These are phyloP conservation scores for Grigorovia humatica DNA, from an alignment of 805 yeast genomes.

Conservation along the genomic window DNA sequence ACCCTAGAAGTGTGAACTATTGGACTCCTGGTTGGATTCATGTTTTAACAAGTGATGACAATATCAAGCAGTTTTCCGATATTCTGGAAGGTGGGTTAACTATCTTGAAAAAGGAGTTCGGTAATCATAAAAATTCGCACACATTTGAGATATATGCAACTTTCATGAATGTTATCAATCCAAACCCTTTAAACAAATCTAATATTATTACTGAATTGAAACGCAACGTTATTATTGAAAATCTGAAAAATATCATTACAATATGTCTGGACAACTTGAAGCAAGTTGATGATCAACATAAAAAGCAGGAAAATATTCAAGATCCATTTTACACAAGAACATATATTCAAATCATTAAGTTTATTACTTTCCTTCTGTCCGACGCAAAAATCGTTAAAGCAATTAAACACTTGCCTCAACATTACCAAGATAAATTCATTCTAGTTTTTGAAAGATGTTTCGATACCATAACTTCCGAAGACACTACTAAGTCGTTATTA, in stretches of 20 bases:
- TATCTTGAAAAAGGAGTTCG: conserved; percentile 6
- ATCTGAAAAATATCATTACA: conserved; percentile 9
- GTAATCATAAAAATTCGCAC: conserved; percentile 3
- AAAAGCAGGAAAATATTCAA: conserved; percentile 9
- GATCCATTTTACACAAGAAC: conserved; percentile 24
- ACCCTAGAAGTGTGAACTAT: conserved; percentile 12
- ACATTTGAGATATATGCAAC: conserved; percentile 27
- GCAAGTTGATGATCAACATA: conserved; percentile 10
- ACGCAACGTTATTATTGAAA: conserved; percentile 10
- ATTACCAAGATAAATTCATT: conserved; percentile 9
- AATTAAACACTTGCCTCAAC: conserved; percentile 7
- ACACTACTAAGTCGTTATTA: conserved; percentile 21
- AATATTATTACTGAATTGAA: conserved; percentile 12
- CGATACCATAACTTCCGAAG: conserved; percentile 14
- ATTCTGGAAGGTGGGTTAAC: conserved; percentile 20
- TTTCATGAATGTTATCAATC: conserved; percentile 22
- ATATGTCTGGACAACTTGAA: conserved; percentile 12
- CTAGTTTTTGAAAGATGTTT: conserved; percentile 10
- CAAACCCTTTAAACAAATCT: conserved; percentile 1
- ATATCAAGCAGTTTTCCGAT: conserved; percentile 14
- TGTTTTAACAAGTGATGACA: conserved; percentile 10
- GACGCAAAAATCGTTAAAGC: conserved; percentile 15
- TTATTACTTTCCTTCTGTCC: conserved; percentile 16
- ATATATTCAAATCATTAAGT: conserved; percentile 24
- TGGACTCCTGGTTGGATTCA: conserved; percentile 27